phyloP scores from a whole-genome alignment of 1,284 basidiomycete genomes.

The Cutaneotrichosporon sp. region DNA sequence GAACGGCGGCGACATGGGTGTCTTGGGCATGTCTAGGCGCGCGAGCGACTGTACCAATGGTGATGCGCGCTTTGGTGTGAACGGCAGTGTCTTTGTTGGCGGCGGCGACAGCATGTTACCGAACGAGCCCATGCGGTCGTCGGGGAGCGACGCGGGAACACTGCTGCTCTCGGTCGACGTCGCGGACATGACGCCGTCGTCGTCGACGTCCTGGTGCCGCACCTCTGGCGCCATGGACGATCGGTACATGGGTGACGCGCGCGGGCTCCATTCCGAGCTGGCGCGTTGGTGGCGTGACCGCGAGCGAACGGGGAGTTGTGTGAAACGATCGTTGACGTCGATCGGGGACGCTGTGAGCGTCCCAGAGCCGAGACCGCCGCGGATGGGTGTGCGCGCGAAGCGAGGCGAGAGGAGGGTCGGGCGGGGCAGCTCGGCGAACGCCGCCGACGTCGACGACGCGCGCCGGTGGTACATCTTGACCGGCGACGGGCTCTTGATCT shows the following conservation, averaged over 20 bases:
- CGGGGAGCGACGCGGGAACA: slow-evolving; percentile 8
- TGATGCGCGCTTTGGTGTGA: slow-evolving; percentile 12
- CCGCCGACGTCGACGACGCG: slow-evolving; percentile 1
- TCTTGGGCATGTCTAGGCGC: slow-evolving; percentile 6
- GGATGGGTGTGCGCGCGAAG: slow-evolving; percentile 1
- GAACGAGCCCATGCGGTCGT: not conserved
- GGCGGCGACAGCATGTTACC: not conserved
- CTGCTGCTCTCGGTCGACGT: slow-evolving; percentile 11
- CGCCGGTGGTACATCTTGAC: not conserved
- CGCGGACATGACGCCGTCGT: slow-evolving; percentile 4
- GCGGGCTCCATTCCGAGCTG: slow-evolving; percentile 13
- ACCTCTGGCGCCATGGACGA: slow-evolving; percentile 1
- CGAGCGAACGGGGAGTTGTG: slow-evolving; percentile 31
- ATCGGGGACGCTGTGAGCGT: not conserved
- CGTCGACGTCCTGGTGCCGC: slow-evolving; percentile 9
- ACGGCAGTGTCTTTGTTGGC: not conserved
- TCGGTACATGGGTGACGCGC: not conserved
- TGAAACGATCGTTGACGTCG: slow-evolving; percentile 33
- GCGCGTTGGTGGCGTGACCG: slow-evolving; percentile 12
- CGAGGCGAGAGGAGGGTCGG: not conserved
- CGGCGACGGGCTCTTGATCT: not conserved
- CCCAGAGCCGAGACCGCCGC: not conserved
- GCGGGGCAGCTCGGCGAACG: not conserved
- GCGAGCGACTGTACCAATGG: slow-evolving; percentile 14
- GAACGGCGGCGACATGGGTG: slow-evolving; percentile 5